Percentiles rank a stretch among this genome's conserved stretches.
Conservation (phyloP, 1,284 basidiomycete genomes). For the Lentinus polychrous region DNA sequence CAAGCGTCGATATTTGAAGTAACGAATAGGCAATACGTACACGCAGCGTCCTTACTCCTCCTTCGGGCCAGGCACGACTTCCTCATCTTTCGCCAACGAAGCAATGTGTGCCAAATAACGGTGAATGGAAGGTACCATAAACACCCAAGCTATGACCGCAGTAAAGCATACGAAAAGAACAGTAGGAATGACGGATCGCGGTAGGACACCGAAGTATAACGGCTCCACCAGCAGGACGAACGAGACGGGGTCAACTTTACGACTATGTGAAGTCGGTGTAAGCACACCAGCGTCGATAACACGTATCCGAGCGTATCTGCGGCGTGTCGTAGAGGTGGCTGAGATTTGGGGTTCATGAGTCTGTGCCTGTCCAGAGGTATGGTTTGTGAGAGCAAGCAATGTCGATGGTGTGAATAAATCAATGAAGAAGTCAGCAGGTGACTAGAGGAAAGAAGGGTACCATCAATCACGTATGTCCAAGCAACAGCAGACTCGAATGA, state of each 20-base stretch:
- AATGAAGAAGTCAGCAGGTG: constrained; percentile 24
- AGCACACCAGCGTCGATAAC: constrained; percentile 44
- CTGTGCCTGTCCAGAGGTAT: constrained; percentile 11
- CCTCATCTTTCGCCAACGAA: constrained; percentile 11
- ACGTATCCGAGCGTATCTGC: constrained; percentile 49
- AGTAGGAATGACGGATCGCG: constrained; percentile 42
- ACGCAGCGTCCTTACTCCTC: too few species aligned
- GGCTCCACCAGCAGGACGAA: constrained; percentile 54
- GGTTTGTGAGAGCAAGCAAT: constrained; percentile 1
- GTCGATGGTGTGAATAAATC: constrained; percentile 10
- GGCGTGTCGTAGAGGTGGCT: constrained; percentile 26
- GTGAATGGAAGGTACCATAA: too few species aligned
- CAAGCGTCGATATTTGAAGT: too few species aligned
- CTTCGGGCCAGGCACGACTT: too few species aligned
- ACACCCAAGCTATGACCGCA: neutral
- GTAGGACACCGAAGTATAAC: constrained; percentile 49
- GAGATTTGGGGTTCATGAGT: neutral
- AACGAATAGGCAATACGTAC: too few species aligned
- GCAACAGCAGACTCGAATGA: constrained; percentile 14
- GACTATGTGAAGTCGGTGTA: constrained; percentile 25
- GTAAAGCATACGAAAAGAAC: constrained; percentile 14
- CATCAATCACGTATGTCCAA: neutral
- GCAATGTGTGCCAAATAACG: constrained; percentile 11
- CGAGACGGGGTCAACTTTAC: constrained; percentile 27
- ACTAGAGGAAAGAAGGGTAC: constrained; percentile 14